These are phyloP conservation scores for Solanum hybrid DNA, from an alignment of 305 asterid genomes.

Conservation along the genomic window DNA sequence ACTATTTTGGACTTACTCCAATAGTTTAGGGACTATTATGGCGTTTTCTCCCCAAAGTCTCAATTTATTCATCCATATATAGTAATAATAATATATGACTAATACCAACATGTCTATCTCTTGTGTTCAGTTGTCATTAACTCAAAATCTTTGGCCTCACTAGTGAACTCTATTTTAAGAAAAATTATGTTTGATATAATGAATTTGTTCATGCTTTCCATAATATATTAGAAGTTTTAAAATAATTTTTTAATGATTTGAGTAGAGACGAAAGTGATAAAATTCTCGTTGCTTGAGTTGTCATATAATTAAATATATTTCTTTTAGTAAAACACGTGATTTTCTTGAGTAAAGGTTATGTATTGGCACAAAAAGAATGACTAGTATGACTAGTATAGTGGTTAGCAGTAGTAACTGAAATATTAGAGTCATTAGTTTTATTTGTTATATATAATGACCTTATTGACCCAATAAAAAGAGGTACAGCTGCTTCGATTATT, in stretches of 20 bases:
- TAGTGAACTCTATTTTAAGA: not conserved
- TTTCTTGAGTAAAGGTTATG: not conserved
- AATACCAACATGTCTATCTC: not conserved
- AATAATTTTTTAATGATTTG: not conserved
- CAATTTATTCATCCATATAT: not conserved
- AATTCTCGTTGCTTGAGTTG: not conserved
- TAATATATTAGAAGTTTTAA: not conserved
- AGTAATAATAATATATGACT: not conserved
- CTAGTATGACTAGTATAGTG: not conserved
- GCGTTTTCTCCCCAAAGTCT: not conserved
- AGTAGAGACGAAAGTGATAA: not conserved
- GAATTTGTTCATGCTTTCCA: not conserved
- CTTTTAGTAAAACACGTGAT: not conserved
- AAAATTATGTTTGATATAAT: not conserved
- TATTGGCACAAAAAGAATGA: not conserved
- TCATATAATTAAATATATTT: not conserved
- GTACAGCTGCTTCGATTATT: not conserved
- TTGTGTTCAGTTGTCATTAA: not conserved
- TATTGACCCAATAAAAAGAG: not conserved
- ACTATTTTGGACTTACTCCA: not conserved
- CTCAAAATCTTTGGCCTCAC: not conserved
- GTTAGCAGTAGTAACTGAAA: not conserved
- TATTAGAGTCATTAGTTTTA: not conserved
- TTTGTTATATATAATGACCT: not conserved
- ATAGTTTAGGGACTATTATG: not conserved